Evolutionary conservation across 305 asterid species (phyloP).

Genomic region (Nicotiana rustica): DNA sequence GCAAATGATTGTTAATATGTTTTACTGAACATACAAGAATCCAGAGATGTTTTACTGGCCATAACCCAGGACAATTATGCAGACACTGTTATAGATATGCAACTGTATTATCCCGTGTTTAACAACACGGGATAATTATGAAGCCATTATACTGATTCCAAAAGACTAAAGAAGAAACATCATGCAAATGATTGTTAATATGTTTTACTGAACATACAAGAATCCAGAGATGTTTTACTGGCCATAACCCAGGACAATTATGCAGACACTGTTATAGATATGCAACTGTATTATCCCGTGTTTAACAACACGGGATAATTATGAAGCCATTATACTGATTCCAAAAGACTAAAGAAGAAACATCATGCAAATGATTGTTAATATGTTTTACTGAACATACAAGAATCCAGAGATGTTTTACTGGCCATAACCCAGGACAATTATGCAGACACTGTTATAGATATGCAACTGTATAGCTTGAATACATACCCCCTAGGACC

Average conservation of each 20-base stretch:
- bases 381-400: not conserved
- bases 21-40: slow-evolving; percentile 23
- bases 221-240: slow-evolving; percentile 27
- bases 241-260: not conserved
- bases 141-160: not conserved
- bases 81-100: slow-evolving; percentile 33
- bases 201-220: slow-evolving; percentile 8
- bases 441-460: slow-evolving; percentile 31
- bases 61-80: slow-evolving; percentile 3
- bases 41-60: slow-evolving; percentile 21
- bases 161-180: not conserved
- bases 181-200: not conserved
- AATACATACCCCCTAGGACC: slow-evolving; percentile 92
- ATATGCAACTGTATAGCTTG: slow-evolving; percentile 36
- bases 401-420: slow-evolving; percentile 22
- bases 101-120: slow-evolving; percentile 21
- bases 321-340: not conserved
- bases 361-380: not conserved
- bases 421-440: not conserved
- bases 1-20: not conserved
- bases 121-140: not conserved
- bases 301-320: not conserved
- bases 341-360: not conserved
- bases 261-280: slow-evolving; percentile 34
- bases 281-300: slow-evolving; percentile 31